Base-by-base conservation (phyloP, 768 basidiomycete species). In the Leccinellum albellum region DNA sequence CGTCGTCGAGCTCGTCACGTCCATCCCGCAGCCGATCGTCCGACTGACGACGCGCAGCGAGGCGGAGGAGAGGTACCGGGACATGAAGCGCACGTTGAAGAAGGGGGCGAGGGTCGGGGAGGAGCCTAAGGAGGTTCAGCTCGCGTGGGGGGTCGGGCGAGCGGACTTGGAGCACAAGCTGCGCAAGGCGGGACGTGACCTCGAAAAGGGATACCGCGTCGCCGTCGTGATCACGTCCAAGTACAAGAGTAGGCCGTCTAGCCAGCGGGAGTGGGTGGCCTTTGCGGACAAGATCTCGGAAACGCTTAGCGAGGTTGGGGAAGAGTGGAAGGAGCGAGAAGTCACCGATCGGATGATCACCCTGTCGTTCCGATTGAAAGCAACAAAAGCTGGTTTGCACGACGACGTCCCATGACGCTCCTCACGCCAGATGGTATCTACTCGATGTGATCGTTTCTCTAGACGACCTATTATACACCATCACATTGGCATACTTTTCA, bases 131-230 rank as follows among this genome's bases (percentile, higher is more conserved):
- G 86, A 89, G 73, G 75, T 90, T 5, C 86, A 88, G 71, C 65
- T 93, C 47, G 83, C 85, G 13, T 93, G 89, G 88, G 77, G 75
- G 3, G 80, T 85, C 13, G 82, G 74, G 7, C 60, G 68, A 29
- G 81, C 77, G 7, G 91, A 94, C 64, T 64, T 86, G 20, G 76
- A 75, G 35, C 86, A 87, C 70, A 92, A 90, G 69, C 57, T 92
- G 32, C 75, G 73, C 53, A 86, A 85, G 68, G 80, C 79, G 21
- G 70, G 75, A 51, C 74, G 78, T 51, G 80, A 86, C 37, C 70
- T 94, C 54, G 80, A 79, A 62, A 82, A 82, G 60, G 88, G 87
- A 0, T 70, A 74, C 31, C 73, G 79, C 9, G 81, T 91, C 55
- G 76, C 81, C 54, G 62, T 94, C 26, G 72, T 79, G 3, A 80